Evolutionary conservation across 768 basidiomycete genomes (phyloP).

Genomic region (Candolleomyces eurysporus): DNA sequence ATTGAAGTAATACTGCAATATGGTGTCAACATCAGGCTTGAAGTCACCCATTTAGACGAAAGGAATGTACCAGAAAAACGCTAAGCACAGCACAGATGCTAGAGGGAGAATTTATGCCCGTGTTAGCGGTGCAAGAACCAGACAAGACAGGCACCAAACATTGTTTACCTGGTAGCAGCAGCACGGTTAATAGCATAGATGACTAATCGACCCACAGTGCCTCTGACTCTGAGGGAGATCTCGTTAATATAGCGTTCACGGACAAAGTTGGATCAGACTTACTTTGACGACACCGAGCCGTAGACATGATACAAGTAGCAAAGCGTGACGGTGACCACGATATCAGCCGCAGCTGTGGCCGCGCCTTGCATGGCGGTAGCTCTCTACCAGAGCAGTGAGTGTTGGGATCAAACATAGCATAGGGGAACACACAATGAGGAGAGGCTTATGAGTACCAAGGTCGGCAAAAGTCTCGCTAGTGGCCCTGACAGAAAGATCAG

Average conservation of each 20-base stretch:
- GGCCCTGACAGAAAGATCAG: neutral
- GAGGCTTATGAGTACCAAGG: neutral
- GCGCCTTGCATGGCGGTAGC: conserved; percentile 1
- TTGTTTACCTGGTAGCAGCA: conserved; percentile 1
- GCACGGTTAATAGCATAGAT: conserved; percentile 9
- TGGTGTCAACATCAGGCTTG: neutral
- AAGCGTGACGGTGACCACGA: conserved; percentile 1
- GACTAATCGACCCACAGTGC: neutral
- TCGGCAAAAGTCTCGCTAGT: neutral
- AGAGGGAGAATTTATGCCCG: neutral
- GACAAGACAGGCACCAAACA: too few relatives aligned
- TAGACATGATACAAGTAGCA: conserved; percentile 3
- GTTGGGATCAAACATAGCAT: neutral
- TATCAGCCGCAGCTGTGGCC: conserved; percentile 1
- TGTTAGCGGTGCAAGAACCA: neutral
- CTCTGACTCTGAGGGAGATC: neutral
- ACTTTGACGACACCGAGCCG: conserved; percentile 1
- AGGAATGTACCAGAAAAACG: neutral
- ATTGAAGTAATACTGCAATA: neutral
- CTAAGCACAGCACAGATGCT: conserved; percentile 6
- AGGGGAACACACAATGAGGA: neutral
- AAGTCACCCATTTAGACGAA: neutral
- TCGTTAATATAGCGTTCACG: neutral
- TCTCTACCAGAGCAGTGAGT: neutral
- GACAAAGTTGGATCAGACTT: neutral